Conservation (phyloP, 2,329 filamentous ascomycete species). For the Penicillium brasilianum region DNA sequence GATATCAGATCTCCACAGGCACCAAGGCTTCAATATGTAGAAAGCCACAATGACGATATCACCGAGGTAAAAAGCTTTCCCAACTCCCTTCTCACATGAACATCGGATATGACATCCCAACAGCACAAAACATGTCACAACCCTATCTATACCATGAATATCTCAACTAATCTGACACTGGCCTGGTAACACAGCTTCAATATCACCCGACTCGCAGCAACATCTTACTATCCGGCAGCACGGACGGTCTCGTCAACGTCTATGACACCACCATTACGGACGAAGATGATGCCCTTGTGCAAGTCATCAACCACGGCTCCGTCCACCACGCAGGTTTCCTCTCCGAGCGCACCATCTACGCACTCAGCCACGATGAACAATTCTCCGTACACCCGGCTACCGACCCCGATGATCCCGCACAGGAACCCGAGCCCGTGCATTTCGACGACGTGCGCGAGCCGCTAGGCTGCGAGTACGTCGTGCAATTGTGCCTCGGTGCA, state of each 20-base stretch:
- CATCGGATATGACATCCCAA: neutral
- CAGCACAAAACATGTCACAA: neutral
- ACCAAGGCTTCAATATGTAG: slow-evolving; percentile 47
- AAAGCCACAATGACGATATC: slow-evolving; percentile 63
- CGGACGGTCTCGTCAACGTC: slow-evolving; percentile 66
- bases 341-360: slow-evolving; percentile 58
- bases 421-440: slow-evolving; percentile 51
- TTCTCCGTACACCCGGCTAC: slow-evolving; percentile 63
- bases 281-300: slow-evolving; percentile 66
- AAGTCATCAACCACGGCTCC: slow-evolving; percentile 67
- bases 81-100: neutral
- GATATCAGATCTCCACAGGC: slow-evolving; percentile 48
- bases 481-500: slow-evolving; percentile 56
- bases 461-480: slow-evolving; percentile 64
- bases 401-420: slow-evolving; percentile 55
- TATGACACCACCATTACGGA: slow-evolving; percentile 63
- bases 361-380: slow-evolving; percentile 66
- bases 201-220: slow-evolving; percentile 59
- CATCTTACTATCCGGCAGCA: slow-evolving; percentile 64
- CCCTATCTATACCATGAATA: neutral
- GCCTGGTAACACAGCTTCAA: slow-evolving; percentile 46
- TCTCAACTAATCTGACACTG: slow-evolving; percentile 17
- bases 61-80: slow-evolving; percentile 55
- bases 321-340: slow-evolving; percentile 67
- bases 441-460: slow-evolving; percentile 63